A percentile compares a stretch with the other conserved stretches of the same genome.
These are phyloP conservation scores for Aureobasidium sp. DNA, from an alignment of 2,329 filamentous ascomycete species.

Conservation along the genomic window DNA sequence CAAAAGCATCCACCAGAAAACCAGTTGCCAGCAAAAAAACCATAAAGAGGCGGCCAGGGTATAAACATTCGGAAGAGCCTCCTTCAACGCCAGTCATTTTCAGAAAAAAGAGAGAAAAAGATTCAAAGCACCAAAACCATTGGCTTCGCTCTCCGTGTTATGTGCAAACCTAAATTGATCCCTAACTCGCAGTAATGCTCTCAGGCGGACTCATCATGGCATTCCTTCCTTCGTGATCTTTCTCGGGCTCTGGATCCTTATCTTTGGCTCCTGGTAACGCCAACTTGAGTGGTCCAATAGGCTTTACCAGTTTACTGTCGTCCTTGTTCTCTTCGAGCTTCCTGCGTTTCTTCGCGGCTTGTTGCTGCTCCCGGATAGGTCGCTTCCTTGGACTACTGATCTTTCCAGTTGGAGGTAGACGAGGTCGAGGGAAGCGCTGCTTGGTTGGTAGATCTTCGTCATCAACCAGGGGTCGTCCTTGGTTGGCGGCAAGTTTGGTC, in stretches of 20 bases:
- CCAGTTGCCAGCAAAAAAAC: not conserved
- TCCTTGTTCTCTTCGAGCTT: constrained; percentile 45
- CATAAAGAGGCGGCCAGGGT: not conserved
- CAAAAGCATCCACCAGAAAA: not conserved
- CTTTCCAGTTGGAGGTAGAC: constrained; percentile 67
- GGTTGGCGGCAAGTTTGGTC: constrained; percentile 75
- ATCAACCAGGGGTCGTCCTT: constrained; percentile 75
- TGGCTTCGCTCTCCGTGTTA: not conserved
- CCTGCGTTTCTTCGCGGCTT: constrained; percentile 80
- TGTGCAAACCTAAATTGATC: not conserved
- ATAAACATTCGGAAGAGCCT: constrained; percentile 3
- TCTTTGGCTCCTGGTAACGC: constrained; percentile 35
- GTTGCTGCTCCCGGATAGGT: constrained; percentile 72
- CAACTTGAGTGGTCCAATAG: constrained; percentile 43
- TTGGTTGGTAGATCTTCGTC: constrained; percentile 93
- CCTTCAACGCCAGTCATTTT: not conserved
- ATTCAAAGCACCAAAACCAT: not conserved
- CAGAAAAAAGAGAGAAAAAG: not conserved
- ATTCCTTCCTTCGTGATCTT: constrained; percentile 57
- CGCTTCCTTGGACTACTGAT: constrained; percentile 79
- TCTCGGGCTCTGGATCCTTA: constrained; percentile 53
- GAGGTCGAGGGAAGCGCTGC: constrained; percentile 60
- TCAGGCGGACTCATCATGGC: constrained; percentile 83
- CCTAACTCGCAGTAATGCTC: constrained; percentile 43
- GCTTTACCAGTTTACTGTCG: constrained; percentile 30